Conservation (phyloP, 768 basidiomycete genomes). For the Hydnomerulius pinastri region DNA sequence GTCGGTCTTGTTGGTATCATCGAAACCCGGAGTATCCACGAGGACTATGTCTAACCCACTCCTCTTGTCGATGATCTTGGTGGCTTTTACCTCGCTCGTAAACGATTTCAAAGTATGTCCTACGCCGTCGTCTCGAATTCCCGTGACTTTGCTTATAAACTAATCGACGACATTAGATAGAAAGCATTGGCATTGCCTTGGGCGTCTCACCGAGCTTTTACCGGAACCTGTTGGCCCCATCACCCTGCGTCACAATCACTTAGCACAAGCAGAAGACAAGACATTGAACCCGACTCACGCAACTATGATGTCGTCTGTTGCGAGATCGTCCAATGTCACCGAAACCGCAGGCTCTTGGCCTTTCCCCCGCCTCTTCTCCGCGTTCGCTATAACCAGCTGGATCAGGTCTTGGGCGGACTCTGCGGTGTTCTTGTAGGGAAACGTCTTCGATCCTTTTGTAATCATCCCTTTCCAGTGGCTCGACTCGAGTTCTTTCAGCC, state of each 20-base stretch:
- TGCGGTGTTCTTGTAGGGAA: conserved; percentile 8
- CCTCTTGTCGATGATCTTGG: conserved; percentile 6
- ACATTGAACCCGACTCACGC: conserved; percentile 10
- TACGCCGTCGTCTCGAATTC: background rate
- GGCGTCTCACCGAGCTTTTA: conserved; percentile 24
- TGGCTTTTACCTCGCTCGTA: conserved; percentile 5
- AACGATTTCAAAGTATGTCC: conserved; percentile 13
- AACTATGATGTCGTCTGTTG: conserved; percentile 9
- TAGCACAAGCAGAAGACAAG: too few species aligned
- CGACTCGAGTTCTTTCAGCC: conserved; percentile 13
- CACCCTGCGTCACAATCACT: conserved; percentile 7
- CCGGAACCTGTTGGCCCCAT: conserved; percentile 27
- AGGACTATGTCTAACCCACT: conserved; percentile 13
- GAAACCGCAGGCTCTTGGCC: background rate
- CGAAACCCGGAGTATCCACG: conserved; percentile 28
- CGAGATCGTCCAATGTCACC: background rate
- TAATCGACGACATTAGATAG: too few species aligned
- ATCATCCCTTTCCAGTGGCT: conserved; percentile 4
- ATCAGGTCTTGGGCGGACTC: conserved; percentile 11
- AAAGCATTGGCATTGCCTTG: too few species aligned
- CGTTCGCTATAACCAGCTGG: conserved; percentile 1
- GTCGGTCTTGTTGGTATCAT: conserved; percentile 19
- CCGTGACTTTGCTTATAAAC: conserved; percentile 13
- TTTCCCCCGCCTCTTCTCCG: background rate
- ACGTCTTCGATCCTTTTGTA: conserved; percentile 8